Conservation (phyloP, 192 early-diverging fungal genomes). For the Glomus cerebriforme region DNA sequence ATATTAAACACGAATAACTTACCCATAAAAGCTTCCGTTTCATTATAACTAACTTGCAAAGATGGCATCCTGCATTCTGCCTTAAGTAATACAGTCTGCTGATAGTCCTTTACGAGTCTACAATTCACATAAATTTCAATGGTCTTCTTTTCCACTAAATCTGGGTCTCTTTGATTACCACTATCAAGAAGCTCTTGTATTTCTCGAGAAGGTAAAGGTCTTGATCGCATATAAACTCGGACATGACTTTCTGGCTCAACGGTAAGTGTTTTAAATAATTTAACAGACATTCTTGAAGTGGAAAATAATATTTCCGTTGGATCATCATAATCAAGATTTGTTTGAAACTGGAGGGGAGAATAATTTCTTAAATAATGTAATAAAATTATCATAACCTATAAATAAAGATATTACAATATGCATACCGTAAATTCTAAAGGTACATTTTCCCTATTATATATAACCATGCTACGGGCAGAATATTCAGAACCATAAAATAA, state of each 20-base stretch:
- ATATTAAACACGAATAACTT: not conserved
- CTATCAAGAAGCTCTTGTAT: slow-evolving; percentile 48
- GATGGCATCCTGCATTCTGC: slow-evolving; percentile 63
- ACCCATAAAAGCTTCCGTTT: slow-evolving; percentile 50
- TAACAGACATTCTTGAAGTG: slow-evolving; percentile 67
- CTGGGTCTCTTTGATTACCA: slow-evolving; percentile 41
- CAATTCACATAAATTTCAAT: slow-evolving; percentile 80
- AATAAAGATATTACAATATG: not conserved
- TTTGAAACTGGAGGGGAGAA: slow-evolving; percentile 51
- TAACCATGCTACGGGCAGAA: slow-evolving; percentile 69
- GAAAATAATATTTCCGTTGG: slow-evolving; percentile 76
- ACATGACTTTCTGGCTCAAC: slow-evolving; percentile 65
- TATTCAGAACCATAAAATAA: slow-evolving; percentile 75
- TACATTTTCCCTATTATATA: slow-evolving; percentile 71
- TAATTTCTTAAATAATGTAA: slow-evolving; percentile 2
- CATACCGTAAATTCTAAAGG: slow-evolving; percentile 76
- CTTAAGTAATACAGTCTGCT: slow-evolving; percentile 64
- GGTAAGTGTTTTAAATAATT: slow-evolving; percentile 70
- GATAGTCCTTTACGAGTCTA: slow-evolving; percentile 79
- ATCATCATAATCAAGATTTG: slow-evolving; percentile 62
- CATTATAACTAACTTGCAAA: slow-evolving; percentile 46
- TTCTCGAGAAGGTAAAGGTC: slow-evolving; percentile 49
- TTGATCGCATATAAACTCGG: slow-evolving; percentile 69
- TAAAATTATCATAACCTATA: not conserved
- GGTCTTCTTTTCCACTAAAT: slow-evolving; percentile 63